phyloP scores from a whole-genome alignment of 2,329 filamentous ascomycete genomes.

The Xylaria sp. region DNA sequence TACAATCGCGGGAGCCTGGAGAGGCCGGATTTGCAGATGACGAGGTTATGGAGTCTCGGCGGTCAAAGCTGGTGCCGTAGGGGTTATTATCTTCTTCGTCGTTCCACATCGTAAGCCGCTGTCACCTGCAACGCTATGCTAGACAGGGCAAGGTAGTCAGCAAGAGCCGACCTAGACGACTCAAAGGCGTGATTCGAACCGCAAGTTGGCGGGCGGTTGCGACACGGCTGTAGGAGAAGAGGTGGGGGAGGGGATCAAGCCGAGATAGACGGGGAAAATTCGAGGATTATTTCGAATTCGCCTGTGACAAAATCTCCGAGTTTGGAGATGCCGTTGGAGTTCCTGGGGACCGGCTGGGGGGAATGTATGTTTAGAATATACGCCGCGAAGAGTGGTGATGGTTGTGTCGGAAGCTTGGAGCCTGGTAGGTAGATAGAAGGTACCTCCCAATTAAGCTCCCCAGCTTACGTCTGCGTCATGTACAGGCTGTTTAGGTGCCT shows the following conservation, averaged over 20 bases:
- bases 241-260: slow-evolving; percentile 46
- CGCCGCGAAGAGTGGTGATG: slow-evolving; percentile 32
- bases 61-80: slow-evolving; percentile 90
- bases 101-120: slow-evolving; percentile 83
- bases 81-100: slow-evolving; percentile 96
- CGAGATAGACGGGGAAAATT: slow-evolving; percentile 3
- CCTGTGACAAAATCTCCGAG: not conserved
- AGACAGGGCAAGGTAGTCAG: slow-evolving; percentile 31
- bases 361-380: slow-evolving; percentile 8
- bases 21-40: slow-evolving; percentile 74
- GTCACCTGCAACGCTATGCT: slow-evolving; percentile 23
- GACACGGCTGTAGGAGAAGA: slow-evolving; percentile 36
- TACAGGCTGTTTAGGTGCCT: slow-evolving; percentile 8
- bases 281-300: slow-evolving; percentile 8
- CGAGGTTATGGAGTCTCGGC: slow-evolving; percentile 81
- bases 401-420: slow-evolving; percentile 36
- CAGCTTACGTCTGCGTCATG: slow-evolving; percentile 30
- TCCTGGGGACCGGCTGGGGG: slow-evolving; percentile 5
- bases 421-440: slow-evolving; percentile 30
- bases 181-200: slow-evolving; percentile 29
- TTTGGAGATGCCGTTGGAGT: slow-evolving; percentile 21
- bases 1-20: slow-evolving; percentile 67
- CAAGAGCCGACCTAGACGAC: slow-evolving; percentile 19
- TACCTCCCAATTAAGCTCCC: slow-evolving; percentile 23
- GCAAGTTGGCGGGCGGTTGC: slow-evolving; percentile 27